A percentile compares a stretch with the other conserved stretches of the same genome.
Conservation (phyloP, 2,329 filamentous ascomycete species). For the Drechslerella dactyloides region DNA sequence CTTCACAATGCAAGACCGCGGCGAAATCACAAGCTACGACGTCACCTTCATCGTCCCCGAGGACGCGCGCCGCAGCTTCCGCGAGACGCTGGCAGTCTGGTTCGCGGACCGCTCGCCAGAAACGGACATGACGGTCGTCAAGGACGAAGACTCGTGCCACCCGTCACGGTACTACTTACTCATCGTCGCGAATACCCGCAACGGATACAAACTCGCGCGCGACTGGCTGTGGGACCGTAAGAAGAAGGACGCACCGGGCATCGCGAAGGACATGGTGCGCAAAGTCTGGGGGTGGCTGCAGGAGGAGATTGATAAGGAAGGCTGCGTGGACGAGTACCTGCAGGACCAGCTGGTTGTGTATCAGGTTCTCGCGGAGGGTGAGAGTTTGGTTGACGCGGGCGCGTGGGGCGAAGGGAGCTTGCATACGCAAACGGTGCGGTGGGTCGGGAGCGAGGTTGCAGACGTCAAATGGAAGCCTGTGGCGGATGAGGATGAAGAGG, state of each 20-base stretch:
- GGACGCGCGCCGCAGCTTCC: conserved; percentile 47
- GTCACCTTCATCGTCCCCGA: conserved; percentile 63
- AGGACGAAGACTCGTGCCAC: conserved; percentile 64
- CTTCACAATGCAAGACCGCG: conserved; percentile 56
- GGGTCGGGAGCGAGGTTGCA: conserved; percentile 64
- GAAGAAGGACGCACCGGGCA: conserved; percentile 30
- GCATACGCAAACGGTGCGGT: conserved; percentile 68
- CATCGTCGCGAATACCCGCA: conserved; percentile 64
- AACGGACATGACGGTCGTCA: conserved; percentile 60
- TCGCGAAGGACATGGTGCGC: conserved; percentile 44
- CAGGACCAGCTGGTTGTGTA: conserved; percentile 69
- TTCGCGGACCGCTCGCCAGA: conserved; percentile 24
- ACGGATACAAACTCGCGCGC: conserved; percentile 50
- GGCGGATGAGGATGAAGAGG: conserved; percentile 2
- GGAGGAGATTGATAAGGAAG: conserved; percentile 59
- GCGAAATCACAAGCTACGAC: conserved; percentile 61
- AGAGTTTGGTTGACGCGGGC: conserved; percentile 59
- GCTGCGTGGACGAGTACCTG: conserved; percentile 65
- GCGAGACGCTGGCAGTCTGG: conserved; percentile 25
- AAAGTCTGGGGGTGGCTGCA: conserved; percentile 42
- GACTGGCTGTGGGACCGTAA: conserved; percentile 50
- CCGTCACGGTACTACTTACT: conserved; percentile 65
- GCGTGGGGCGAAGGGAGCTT: conserved; percentile 55
- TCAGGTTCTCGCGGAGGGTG: conserved; percentile 65
- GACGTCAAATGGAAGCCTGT: conserved; percentile 45